Evolutionary conservation across 2,329 filamentous ascomycete species (phyloP), one percentile per base, ranked within the genome.

Genomic region (Fusarium metavorans): DNA sequence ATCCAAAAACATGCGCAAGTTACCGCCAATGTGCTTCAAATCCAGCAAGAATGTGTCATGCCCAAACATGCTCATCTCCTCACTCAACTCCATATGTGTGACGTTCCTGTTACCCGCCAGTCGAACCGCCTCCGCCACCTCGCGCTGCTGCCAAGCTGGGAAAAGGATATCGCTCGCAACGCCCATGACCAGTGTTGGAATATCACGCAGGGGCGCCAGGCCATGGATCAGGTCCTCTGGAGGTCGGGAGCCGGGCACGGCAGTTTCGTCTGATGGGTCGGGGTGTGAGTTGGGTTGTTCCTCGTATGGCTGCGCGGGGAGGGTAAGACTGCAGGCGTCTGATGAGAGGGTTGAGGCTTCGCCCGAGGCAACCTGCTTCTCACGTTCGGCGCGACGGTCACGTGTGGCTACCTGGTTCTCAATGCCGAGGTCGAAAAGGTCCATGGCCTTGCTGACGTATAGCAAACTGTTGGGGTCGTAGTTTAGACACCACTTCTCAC

Each of bases 361-460:
- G 7, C 86, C 86, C 1, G 87, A 85, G 25, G 89, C 86, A 3
- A 95, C 84, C 59, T 89, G 89, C 52, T 85, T 83, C 70, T 88
- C 85, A 57, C 92, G 91, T 64, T 90, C 87, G 16, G 88, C 86
- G 18, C 95, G 88, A 32, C 95, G 89, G 35, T 86, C 80, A 23
- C 86, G 86, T 3, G 93, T 91, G 23, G 88, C 90, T 5, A 85
- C 83, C 80, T 95, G 94, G 80, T 93, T 92, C 45, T 90, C 88
- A 57, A 87, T 86, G 27, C 97, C 95, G 0, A 99, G 89, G 79
- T 99, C 97, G 82, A 99, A 99, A 14, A 99, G 87, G 81, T 99
- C 97, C 97, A 99, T 99, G 6, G 97, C 97, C 84, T 99, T 99
- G 82, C 95, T 97, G 66, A 99, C 94, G 82, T 99, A 99, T 3